Percentiles rank a stretch among this genome's conserved stretches.
phyloP scores from a whole-genome alignment of 1,284 basidiomycete species.

The Ustanciosporium gigantosporum region DNA sequence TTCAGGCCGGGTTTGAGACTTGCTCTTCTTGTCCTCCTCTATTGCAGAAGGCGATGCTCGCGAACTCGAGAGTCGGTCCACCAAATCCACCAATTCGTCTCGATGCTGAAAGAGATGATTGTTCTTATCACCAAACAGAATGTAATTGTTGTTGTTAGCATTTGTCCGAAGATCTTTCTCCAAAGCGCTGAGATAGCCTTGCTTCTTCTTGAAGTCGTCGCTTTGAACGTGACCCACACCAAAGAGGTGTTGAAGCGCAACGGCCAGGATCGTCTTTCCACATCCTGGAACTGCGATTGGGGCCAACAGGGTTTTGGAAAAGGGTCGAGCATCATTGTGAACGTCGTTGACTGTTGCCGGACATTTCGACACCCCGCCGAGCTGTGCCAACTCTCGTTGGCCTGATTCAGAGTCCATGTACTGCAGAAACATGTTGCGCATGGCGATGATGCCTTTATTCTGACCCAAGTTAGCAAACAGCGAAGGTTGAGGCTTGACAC shows the following conservation, averaged over 20 bases:
- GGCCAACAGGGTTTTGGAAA: slow-evolving; percentile 80
- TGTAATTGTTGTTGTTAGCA: slow-evolving; percentile 1
- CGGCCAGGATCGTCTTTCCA: slow-evolving; percentile 87
- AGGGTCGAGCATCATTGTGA: slow-evolving; percentile 59
- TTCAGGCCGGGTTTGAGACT: neutral
- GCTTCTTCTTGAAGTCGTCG: slow-evolving; percentile 84
- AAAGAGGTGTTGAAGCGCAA: slow-evolving; percentile 79
- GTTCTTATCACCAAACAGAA: slow-evolving; percentile 58
- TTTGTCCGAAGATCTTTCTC: slow-evolving; percentile 47
- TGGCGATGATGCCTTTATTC: slow-evolving; percentile 81
- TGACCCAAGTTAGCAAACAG: slow-evolving; percentile 72
- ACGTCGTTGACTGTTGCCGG: neutral
- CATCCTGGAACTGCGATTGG: slow-evolving; percentile 90
- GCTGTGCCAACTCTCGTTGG: slow-evolving; percentile 52
- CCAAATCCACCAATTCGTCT: slow-evolving; percentile 46
- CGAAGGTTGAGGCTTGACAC: slow-evolving; percentile 70
- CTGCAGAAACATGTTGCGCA: slow-evolving; percentile 76
- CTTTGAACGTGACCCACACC: slow-evolving; percentile 78
- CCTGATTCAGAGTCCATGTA: slow-evolving; percentile 67
- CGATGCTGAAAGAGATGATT: slow-evolving; percentile 58
- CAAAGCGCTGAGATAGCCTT: slow-evolving; percentile 79
- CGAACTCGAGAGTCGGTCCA: slow-evolving; percentile 10
- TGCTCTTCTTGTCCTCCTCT: slow-evolving; percentile 7
- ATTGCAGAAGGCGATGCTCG: neutral
- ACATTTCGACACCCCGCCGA: slow-evolving; percentile 52